Conservation (phyloP, 495 filamentous ascomycete genomes). For the Xylaria palmicola region DNA sequence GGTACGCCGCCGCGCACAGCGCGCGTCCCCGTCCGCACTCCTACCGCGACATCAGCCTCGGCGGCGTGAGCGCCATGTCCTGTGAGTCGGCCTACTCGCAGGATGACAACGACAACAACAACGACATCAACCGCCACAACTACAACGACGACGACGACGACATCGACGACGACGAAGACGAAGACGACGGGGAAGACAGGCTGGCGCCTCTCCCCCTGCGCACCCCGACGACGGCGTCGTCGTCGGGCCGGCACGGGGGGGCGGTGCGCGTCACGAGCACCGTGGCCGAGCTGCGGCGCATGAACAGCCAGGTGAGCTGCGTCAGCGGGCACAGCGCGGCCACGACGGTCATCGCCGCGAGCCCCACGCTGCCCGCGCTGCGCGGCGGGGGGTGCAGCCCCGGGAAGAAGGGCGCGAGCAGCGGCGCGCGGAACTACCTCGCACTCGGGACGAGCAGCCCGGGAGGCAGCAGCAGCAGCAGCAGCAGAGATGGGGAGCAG, state of each 20-base stretch:
- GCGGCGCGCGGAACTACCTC: slow-evolving; percentile 31
- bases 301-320: slow-evolving; percentile 35
- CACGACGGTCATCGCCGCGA: slow-evolving; percentile 13
- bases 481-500: background rate
- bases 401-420: slow-evolving; percentile 15
- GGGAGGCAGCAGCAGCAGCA: background rate
- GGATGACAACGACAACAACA: too few relatives aligned
- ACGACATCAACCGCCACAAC: too few relatives aligned
- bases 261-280: slow-evolving; percentile 22
- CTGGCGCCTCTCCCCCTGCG: slow-evolving; percentile 26
- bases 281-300: slow-evolving; percentile 34
- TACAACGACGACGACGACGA: too few relatives aligned
- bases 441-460: too few relatives aligned
- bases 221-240: background rate
- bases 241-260: too few relatives aligned
- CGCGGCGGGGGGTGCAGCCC: slow-evolving; percentile 32
- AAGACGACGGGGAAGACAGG: slow-evolving; percentile 15
- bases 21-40: background rate
- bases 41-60: background rate
- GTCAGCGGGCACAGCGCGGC: slow-evolving; percentile 26
- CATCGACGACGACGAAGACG: too few relatives aligned
- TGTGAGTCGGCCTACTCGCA: slow-evolving; percentile 29
- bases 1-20: background rate
- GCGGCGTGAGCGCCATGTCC: slow-evolving; percentile 16
- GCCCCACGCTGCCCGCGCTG: slow-evolving; percentile 30